Percentiles rank a stretch among this genome's conserved stretches.
Conservation (phyloP, 2,329 filamentous ascomycete genomes). For the Pseudogymnoascus sp. region DNA sequence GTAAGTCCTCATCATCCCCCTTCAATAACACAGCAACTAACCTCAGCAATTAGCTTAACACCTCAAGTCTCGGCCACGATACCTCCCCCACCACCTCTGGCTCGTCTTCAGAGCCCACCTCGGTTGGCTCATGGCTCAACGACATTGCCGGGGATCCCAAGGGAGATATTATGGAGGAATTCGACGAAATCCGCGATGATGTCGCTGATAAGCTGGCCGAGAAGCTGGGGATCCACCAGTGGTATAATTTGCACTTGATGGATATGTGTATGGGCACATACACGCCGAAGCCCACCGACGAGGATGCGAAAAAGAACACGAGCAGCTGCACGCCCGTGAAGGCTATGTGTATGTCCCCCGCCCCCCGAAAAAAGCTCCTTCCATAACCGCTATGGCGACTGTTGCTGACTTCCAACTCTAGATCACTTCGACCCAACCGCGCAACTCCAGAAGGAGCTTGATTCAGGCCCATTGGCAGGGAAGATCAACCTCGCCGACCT, state of each 20-base stretch:
- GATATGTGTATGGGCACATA: constrained; percentile 46
- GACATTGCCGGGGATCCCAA: constrained; percentile 26
- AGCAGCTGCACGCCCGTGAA: constrained; percentile 45
- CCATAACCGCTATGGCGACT: not conserved
- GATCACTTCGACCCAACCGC: constrained; percentile 45
- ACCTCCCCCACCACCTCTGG: constrained; percentile 18
- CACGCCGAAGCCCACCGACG: constrained; percentile 26
- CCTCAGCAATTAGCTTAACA: constrained; percentile 40
- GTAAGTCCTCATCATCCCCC: constrained; percentile 28
- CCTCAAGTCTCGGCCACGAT: constrained; percentile 41
- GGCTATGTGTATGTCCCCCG: constrained; percentile 36
- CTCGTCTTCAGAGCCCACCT: constrained; percentile 17
- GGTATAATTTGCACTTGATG: constrained; percentile 53
- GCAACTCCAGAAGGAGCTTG: constrained; percentile 41
- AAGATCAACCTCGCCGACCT: constrained; percentile 42
- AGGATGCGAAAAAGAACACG: constrained; percentile 40
- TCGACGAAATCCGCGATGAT: constrained; percentile 31
- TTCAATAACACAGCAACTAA: not conserved
- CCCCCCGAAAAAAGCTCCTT: not conserved
- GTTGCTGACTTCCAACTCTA: constrained; percentile 9
- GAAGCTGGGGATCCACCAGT: constrained; percentile 47
- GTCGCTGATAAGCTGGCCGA: constrained; percentile 33
- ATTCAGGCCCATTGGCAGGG: constrained; percentile 26
- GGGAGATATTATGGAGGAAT: constrained; percentile 12
- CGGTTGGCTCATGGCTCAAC: constrained; percentile 19